Conservation (phyloP, 345 rosid genomes). For the Schrenkiella parvula region DNA sequence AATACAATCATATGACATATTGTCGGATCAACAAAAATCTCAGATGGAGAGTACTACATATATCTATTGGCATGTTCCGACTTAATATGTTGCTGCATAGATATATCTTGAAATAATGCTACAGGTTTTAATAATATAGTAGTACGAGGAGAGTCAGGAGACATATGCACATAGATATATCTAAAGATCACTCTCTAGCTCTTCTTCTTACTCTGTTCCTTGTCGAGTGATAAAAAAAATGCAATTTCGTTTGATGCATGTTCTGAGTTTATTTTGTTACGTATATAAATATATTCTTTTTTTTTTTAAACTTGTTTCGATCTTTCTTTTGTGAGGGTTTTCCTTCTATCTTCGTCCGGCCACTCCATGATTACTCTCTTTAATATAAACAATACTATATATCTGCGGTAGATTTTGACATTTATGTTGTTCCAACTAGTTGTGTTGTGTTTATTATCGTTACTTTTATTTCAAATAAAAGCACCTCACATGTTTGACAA, state of each 20-base stretch:
- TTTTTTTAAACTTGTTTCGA: no score
- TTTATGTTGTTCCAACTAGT: slow-evolving; percentile 11
- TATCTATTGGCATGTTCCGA: slow-evolving; percentile 12
- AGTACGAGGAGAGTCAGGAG: slow-evolving; percentile 30
- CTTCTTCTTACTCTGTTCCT: neutral
- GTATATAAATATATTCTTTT: no score
- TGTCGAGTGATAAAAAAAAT: neutral
- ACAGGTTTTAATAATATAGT: neutral
- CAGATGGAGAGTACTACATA: slow-evolving; percentile 12
- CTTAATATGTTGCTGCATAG: neutral
- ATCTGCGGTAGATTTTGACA: neutral
- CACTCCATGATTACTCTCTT: slow-evolving; percentile 15
- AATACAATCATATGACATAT: neutral
- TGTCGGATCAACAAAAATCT: neutral
- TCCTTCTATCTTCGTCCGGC: neutral
- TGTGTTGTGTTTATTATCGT: neutral
- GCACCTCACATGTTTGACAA: slow-evolving; percentile 20
- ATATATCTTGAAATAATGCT: neutral
- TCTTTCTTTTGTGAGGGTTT: neutral
- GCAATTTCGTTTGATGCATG: neutral
- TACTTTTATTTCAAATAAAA: neutral
- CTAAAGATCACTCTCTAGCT: neutral
- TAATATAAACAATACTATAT: neutral
- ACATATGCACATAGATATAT: slow-evolving; percentile 15
- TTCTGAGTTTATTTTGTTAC: no score